Conservation (phyloP, 2,329 filamentous ascomycete genomes). For the Fusarium tupiense region DNA sequence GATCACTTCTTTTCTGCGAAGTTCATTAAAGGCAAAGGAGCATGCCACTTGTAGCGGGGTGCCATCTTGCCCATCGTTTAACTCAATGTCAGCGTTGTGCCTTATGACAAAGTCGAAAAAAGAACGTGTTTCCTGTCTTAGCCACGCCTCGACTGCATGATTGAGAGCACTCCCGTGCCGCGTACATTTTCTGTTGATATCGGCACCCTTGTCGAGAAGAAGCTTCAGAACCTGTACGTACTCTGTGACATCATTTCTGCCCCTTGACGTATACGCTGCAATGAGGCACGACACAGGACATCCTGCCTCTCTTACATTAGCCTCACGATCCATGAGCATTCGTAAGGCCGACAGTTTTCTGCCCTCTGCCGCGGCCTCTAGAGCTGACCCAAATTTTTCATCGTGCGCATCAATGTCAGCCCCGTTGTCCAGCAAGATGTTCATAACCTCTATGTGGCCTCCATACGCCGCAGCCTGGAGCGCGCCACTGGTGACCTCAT, state of each 20-base stretch:
- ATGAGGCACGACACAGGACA: rapidly evolving
- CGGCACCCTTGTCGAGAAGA: neutral
- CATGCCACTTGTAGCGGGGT: neutral
- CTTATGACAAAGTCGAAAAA: rapidly evolving
- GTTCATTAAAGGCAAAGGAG: rapidly evolving
- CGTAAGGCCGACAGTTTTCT: rapidly evolving
- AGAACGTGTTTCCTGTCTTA: rapidly evolving
- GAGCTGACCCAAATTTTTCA: neutral
- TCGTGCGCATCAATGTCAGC: neutral
- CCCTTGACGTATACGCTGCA: rapidly evolving
- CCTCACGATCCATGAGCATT: rapidly evolving
- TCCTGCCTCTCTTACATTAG: rapidly evolving
- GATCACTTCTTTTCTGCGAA: rapidly evolving
- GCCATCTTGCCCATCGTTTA: rapidly evolving
- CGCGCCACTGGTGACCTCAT: rapidly evolving
- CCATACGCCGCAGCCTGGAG: rapidly evolving
- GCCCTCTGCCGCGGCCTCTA: rapidly evolving
- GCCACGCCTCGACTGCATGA: rapidly evolving
- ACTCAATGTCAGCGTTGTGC: rapidly evolving
- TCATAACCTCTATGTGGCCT: rapidly evolving
- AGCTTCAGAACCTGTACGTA: rapidly evolving
- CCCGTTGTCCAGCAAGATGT: neutral
- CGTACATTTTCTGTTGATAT: neutral
- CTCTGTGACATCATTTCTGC: rapidly evolving
- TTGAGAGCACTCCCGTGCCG: rapidly evolving